Evolutionary conservation across 441 rosid genomes (phyloP).

Genomic region (Isatis lusitanica): DNA sequence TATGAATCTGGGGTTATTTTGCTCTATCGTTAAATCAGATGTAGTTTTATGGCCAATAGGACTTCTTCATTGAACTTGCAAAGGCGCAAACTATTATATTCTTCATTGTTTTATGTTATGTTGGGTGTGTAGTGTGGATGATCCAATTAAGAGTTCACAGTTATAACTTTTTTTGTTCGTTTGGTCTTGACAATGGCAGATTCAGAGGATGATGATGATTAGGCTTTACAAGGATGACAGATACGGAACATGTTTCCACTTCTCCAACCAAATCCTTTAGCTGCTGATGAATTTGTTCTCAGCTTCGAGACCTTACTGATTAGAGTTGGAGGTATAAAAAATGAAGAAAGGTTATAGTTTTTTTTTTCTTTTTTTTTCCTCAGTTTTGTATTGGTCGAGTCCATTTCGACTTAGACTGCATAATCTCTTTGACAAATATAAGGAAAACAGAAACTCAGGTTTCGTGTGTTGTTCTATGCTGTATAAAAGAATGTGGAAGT

Average conservation of each 20-base stretch:
- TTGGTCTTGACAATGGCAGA: slow-evolving; percentile 51
- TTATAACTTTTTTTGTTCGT: not conserved
- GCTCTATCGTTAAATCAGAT: not conserved
- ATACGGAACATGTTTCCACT: slow-evolving; percentile 35
- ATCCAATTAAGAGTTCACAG: not conserved
- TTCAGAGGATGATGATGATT: slow-evolving; percentile 92
- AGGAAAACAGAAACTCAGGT: not conserved
- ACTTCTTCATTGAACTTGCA: not conserved
- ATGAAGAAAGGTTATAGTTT: slow-evolving; percentile 22
- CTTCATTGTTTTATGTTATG: slow-evolving; percentile 1
- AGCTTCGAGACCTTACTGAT: slow-evolving; percentile 21
- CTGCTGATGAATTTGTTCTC: slow-evolving; percentile 21
- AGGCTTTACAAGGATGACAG: slow-evolving; percentile 34
- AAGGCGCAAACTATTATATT: not conserved
- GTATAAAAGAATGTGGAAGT: slow-evolving; percentile 28
- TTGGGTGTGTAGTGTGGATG: slow-evolving; percentile 2
- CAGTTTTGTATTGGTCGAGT: slow-evolving; percentile 25
- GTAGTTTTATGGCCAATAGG: not conserved
- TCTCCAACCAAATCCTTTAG: slow-evolving; percentile 25
- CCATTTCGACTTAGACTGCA: slow-evolving; percentile 22
- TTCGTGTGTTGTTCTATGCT: slow-evolving; percentile 23
- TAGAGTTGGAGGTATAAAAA: slow-evolving; percentile 21
- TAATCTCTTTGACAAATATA: slow-evolving; percentile 22
- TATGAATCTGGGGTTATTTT: not conserved
- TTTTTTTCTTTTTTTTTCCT: not conserved